Percentiles rank a stretch among this genome's conserved stretches.
These are phyloP conservation scores for Apiospora rasikravindrae DNA, from an alignment of 2,329 filamentous ascomycete species.

Conservation along the genomic window DNA sequence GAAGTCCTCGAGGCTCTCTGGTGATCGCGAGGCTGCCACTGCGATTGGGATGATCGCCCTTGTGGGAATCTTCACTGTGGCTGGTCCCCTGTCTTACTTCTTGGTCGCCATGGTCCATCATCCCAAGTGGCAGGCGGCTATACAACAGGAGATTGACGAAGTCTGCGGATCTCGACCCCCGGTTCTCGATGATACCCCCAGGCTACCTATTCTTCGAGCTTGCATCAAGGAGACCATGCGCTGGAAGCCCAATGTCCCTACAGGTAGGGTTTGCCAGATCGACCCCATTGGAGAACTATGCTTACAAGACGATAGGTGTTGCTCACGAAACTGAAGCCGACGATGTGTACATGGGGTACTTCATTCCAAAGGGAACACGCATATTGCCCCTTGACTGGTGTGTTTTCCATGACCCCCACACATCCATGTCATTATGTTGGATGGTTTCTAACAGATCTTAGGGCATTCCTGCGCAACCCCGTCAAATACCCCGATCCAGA, in stretches of 20 bases:
- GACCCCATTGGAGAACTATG: not conserved
- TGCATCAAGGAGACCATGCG: conserved; percentile 52
- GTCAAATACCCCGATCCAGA: conserved; percentile 55
- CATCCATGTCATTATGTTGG: not conserved
- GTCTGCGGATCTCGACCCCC: conserved; percentile 48
- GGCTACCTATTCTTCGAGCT: conserved; percentile 49
- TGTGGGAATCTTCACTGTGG: conserved; percentile 45
- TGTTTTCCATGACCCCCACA: conserved; percentile 17
- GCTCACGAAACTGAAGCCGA: conserved; percentile 57
- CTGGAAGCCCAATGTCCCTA: conserved; percentile 54
- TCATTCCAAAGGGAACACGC: conserved; percentile 53
- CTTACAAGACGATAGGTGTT: conserved; percentile 43
- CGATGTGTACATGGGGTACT: conserved; percentile 54
- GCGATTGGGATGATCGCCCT: conserved; percentile 45
- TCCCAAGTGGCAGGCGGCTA: conserved; percentile 51
- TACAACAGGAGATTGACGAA: conserved; percentile 51
- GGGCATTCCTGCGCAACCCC: conserved; percentile 58
- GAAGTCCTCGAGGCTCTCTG: conserved; percentile 36
- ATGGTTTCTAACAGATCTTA: conserved; percentile 29
- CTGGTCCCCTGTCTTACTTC: conserved; percentile 43
- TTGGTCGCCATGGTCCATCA: conserved; percentile 52
- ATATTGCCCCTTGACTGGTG: conserved; percentile 48
- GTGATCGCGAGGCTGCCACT: conserved; percentile 39
- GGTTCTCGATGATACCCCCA: conserved; percentile 48
- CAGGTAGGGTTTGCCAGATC: conserved; percentile 31